Conservation (phyloP, 192 early-diverging fungal species). For the Nowakowskiella sp. region DNA sequence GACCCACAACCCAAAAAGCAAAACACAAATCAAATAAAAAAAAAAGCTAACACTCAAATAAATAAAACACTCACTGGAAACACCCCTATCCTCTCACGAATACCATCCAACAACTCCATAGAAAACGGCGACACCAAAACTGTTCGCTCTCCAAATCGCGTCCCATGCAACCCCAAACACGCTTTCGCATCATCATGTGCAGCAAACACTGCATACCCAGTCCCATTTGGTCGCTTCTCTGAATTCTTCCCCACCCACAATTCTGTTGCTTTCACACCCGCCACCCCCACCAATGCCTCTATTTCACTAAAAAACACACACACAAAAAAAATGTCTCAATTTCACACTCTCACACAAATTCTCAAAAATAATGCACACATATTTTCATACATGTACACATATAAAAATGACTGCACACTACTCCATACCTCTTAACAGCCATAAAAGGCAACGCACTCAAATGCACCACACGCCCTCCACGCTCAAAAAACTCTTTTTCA, state of each 20-base stretch:
- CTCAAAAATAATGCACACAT: too few species aligned
- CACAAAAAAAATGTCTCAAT: conserved; percentile 5
- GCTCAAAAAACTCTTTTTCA: conserved; percentile 54
- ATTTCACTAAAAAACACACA: conserved; percentile 27
- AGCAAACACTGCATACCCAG: conserved; percentile 57
- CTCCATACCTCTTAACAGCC: conserved; percentile 14
- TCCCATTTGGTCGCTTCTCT: conserved; percentile 53
- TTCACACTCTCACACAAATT: too few species aligned
- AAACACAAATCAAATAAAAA: neutral
- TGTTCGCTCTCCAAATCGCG: conserved; percentile 44
- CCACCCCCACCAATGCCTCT: conserved; percentile 49
- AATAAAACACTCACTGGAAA: neutral
- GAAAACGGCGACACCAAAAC: too few species aligned
- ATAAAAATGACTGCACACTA: neutral
- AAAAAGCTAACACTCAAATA: neutral
- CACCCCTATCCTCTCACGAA: neutral
- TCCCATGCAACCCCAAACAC: conserved; percentile 54
- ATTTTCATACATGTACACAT: too few species aligned
- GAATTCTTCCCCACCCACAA: conserved; percentile 55
- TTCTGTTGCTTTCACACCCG: conserved; percentile 41
- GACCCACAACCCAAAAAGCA: neutral
- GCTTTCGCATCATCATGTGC: conserved; percentile 57
- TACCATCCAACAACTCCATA: too few species aligned
- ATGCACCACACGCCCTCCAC: conserved; percentile 54
- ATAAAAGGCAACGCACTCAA: conserved; percentile 54